phyloP scores from a whole-genome alignment of 805 yeast species.

The Kodamaea hsintzibuensis region DNA sequence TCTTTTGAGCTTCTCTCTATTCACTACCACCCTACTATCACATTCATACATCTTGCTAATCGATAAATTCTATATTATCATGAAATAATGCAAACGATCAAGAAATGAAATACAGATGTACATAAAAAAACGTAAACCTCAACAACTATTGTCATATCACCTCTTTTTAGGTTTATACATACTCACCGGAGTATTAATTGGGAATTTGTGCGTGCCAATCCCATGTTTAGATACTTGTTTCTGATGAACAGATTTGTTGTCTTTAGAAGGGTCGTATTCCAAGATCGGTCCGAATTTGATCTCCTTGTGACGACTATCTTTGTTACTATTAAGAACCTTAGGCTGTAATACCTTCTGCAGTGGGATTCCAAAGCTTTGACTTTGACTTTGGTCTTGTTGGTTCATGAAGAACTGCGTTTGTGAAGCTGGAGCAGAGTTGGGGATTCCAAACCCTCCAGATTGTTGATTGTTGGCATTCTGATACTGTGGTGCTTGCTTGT shows the following conservation, averaged over 20 bases:
- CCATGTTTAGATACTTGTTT: slow-evolving; percentile 19
- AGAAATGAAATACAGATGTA: background rate
- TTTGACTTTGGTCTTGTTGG: background rate
- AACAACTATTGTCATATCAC: too few relatives aligned
- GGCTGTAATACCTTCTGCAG: slow-evolving; percentile 5
- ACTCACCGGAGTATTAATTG: slow-evolving; percentile 31
- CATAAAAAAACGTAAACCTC: background rate
- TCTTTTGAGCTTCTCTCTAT: too few relatives aligned
- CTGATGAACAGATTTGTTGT: slow-evolving; percentile 16
- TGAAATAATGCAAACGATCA: slow-evolving; percentile 1
- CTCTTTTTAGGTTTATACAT: slow-evolving; percentile 37
- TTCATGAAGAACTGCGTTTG: slow-evolving; percentile 15
- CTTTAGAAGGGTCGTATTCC: slow-evolving; percentile 42
- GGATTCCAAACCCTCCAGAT: slow-evolving; percentile 11
- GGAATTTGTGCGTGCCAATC: slow-evolving; percentile 29
- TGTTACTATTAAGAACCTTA: slow-evolving; percentile 18
- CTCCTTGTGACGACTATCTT: slow-evolving; percentile 24
- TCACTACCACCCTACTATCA: too few relatives aligned
- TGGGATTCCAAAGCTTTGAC: background rate
- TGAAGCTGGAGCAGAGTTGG: slow-evolving; percentile 23
- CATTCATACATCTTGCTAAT: background rate
- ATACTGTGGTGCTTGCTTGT: slow-evolving; percentile 14
- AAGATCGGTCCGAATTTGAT: slow-evolving; percentile 42
- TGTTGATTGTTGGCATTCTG: slow-evolving; percentile 12
- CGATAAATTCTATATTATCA: background rate